Evolutionary conservation across 345 rosid species (phyloP).

Genomic region (Lumnitzera littorea): DNA sequence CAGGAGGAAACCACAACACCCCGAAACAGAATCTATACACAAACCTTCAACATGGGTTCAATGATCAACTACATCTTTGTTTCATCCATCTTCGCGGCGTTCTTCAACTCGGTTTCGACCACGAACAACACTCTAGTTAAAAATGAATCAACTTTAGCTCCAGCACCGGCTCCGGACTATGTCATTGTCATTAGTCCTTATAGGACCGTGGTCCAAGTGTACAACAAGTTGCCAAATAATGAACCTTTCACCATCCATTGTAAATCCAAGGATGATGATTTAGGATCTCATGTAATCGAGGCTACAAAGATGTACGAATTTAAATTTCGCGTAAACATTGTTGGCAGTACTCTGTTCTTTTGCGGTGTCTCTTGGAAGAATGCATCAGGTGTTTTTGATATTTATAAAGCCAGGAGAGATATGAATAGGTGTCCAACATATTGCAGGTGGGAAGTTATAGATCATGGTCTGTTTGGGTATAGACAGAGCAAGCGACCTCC

Average conservation of each 20-base stretch:
- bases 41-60: slow-evolving; percentile 2
- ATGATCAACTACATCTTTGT: not conserved
- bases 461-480: not conserved
- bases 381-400: not conserved
- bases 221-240: not conserved
- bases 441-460: slow-evolving; percentile 2
- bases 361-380: slow-evolving; percentile 1
- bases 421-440: slow-evolving; percentile 1
- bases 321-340: slow-evolving; percentile 6
- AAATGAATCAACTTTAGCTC: too few species aligned
- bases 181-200: not conserved
- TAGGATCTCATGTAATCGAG: not conserved
- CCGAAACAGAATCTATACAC: not conserved
- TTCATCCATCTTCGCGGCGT: too few species aligned
- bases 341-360: slow-evolving; percentile 2
- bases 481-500: not conserved
- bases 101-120: too few species aligned
- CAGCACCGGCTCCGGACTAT: too few species aligned
- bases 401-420: slow-evolving; percentile 3
- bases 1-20: not conserved
- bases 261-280: slow-evolving; percentile 2
- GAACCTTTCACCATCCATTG: slow-evolving; percentile 4
- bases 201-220: not conserved
- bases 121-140: too few species aligned
- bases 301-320: not conserved